Percentiles rank a stretch among this genome's conserved stretches.
phyloP scores from a whole-genome alignment of 2,329 filamentous ascomycete species.

The Stagonosporopsis tanaceti region DNA sequence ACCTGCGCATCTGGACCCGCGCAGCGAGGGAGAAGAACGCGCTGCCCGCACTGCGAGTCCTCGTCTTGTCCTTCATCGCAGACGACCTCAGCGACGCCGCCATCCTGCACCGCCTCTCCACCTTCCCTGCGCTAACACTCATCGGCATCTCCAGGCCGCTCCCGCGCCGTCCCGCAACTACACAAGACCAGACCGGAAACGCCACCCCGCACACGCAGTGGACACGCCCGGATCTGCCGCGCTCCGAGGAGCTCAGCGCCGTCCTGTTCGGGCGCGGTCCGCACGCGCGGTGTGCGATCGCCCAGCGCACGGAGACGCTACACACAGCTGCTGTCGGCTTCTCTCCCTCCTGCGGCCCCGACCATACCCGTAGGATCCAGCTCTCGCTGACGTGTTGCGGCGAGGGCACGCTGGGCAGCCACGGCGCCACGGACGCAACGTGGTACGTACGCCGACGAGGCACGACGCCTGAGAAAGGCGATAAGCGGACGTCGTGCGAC shows the following conservation, averaged over 20 bases:
- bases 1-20: conserved; percentile 7
- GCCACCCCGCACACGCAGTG: neutral
- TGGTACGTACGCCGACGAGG: neutral
- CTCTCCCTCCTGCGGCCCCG: too few relatives aligned
- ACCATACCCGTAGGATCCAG: neutral
- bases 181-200: neutral
- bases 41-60: neutral
- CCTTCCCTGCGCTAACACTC: neutral
- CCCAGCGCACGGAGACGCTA: neutral
- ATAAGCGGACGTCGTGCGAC: neutral
- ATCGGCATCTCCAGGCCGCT: neutral
- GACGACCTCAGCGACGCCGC: neutral
- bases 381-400: conserved; percentile 4
- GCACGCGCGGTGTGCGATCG: neutral
- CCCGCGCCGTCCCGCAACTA: too few relatives aligned
- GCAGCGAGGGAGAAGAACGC: conserved; percentile 8
- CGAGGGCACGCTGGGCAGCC: neutral
- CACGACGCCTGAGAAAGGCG: neutral
- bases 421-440: neutral
- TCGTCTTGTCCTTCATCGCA: neutral
- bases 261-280: neutral
- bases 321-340: neutral
- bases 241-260: neutral
- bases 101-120: neutral
- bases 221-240: neutral